Base-by-base conservation (phyloP, 495 filamentous ascomycete genomes). In the Podospora conica region DNA sequence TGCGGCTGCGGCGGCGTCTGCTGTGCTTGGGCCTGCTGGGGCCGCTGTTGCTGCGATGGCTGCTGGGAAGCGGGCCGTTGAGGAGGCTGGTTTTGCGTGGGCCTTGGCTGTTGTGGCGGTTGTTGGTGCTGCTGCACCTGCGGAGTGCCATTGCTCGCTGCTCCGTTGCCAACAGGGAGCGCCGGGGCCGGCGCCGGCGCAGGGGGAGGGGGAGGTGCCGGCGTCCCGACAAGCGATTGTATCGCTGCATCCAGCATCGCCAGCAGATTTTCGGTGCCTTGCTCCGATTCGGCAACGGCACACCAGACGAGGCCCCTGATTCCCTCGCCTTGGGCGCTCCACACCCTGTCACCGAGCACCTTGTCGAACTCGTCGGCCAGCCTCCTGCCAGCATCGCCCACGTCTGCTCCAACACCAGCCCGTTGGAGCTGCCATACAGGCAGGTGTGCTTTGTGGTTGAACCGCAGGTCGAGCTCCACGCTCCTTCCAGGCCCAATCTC, bases 381-480 rank as follows among this genome's bases (percentile, higher is more conserved):
- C 55, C 63, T 69, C 28, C 57, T 66, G 27, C 24, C 48, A 20
- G 60, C 33, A n/a, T 7, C 40, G 40, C 12, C 23, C 10, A 22
- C 11, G 33, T 40, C 55, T 12, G 54, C 23, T 20, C 68, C 69
- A n/a, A 24, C 25, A n/a, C 58, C 59, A 7, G 69, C 31, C 8
- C 80, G 75, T 18, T 28, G 66, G 21, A 81, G 63, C 64, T 78
- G 75, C 83, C 84, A 86, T 69, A 76, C 73, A 8, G 74, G 66
- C 24, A 70, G 67, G 9, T 76, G 78, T 6, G 66, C 69, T 33
- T 74, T 75, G 9, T 70, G 65, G 11, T 68, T 69, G 11, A 81
- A 65, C 40, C 63, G 73, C 24, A 86, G 66, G 31, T 78, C 74
- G 25, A 84, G 68, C 9, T 72, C 74, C 22, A 84, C 53, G 20